phyloP scores from a whole-genome alignment of 345 rosid species.

The Lagerstroemia speciosa region DNA sequence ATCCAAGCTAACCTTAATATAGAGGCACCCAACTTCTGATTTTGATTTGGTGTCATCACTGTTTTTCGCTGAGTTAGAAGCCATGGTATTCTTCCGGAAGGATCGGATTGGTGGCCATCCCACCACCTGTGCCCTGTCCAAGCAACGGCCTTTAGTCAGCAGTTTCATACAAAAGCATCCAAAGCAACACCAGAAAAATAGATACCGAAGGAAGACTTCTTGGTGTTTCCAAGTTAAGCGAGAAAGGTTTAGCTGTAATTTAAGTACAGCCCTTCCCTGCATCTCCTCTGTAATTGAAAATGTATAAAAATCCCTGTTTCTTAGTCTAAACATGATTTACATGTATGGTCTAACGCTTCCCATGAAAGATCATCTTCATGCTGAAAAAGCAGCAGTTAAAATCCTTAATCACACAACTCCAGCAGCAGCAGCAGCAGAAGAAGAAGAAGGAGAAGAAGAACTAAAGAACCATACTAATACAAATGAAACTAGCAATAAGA shows the following conservation, averaged over 20 bases:
- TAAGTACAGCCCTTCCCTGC: background rate
- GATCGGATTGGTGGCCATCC: conserved; percentile 67
- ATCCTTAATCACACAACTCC: background rate
- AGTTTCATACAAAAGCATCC: too few species aligned
- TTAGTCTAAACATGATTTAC: too few species aligned
- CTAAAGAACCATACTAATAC: background rate
- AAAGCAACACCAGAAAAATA: too few species aligned
- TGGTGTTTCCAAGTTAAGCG: too few species aligned
- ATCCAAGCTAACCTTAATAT: conserved; percentile 60
- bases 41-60: conserved; percentile 33
- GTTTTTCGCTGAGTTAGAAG: conserved; percentile 30
- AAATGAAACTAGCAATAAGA: background rate
- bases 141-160: background rate
- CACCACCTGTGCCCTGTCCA: conserved; percentile 49
- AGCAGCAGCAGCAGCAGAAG: background rate
- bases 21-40: conserved; percentile 31
- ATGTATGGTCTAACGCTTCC: too few species aligned
- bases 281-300: background rate
- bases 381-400: background rate
- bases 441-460: background rate
- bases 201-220: too few species aligned
- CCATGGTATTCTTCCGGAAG: conserved; percentile 48
- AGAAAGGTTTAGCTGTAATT: too few species aligned
- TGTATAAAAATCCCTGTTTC: background rate
- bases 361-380: background rate